Conservation (phyloP, 768 basidiomycete species). For the Boletellus ananiceps region DNA sequence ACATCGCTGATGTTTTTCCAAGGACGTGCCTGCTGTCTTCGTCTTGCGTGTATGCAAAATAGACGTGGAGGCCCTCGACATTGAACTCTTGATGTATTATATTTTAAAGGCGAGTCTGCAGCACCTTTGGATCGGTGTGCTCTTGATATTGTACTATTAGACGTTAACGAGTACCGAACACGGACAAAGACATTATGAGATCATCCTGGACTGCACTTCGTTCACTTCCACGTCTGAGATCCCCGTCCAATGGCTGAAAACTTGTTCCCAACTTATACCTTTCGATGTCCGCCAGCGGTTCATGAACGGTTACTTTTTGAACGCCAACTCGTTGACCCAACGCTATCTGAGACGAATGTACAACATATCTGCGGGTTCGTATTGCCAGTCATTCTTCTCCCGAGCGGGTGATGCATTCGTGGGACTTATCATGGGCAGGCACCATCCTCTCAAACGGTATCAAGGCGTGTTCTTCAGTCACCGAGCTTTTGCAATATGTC, state of each 20-base stretch:
- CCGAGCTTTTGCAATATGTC: constrained; percentile 55
- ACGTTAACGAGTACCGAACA: constrained; percentile 47
- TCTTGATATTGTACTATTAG: constrained; percentile 31
- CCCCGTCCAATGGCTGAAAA: constrained; percentile 78
- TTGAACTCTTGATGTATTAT: constrained; percentile 73
- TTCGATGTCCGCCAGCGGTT: constrained; percentile 64
- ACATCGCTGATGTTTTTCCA: constrained; percentile 2
- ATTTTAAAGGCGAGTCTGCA: constrained; percentile 58
- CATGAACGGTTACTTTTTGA: constrained; percentile 58
- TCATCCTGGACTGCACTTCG: constrained; percentile 78
- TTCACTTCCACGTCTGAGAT: constrained; percentile 74
- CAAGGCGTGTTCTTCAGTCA: constrained; percentile 58
- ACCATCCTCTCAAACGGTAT: constrained; percentile 48
- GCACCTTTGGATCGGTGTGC: not conserved
- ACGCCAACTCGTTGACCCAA: constrained; percentile 65
- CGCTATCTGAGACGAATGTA: constrained; percentile 74
- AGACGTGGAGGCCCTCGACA: constrained; percentile 74
- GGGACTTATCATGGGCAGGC: constrained; percentile 32
- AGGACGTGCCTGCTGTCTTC: constrained; percentile 50
- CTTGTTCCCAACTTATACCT: constrained; percentile 71
- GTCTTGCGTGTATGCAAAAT: constrained; percentile 63
- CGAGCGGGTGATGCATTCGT: not conserved
- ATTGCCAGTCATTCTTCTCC: not conserved
- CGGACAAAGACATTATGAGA: constrained; percentile 51
- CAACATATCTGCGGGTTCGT: constrained; percentile 56